Conservation (phyloP, 345 rosid species). For the Heritiera littoralis region DNA sequence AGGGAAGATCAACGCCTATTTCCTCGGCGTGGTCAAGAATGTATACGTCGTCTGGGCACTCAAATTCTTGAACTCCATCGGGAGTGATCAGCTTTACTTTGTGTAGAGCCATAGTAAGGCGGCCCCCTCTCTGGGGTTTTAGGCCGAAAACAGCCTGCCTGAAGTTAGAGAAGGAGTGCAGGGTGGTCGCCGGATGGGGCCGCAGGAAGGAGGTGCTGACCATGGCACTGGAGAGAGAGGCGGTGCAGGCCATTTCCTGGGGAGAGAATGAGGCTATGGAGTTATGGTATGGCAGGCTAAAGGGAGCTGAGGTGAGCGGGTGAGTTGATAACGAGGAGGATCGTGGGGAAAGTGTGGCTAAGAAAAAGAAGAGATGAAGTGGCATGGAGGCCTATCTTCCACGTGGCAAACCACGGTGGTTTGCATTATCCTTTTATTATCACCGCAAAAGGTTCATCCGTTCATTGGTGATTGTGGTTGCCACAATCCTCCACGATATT, state of each 20-base stretch:
- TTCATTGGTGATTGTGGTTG: constrained; percentile 31
- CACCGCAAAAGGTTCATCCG: constrained; percentile 9
- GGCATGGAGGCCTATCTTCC: constrained; percentile 45
- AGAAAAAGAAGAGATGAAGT: constrained; percentile 20
- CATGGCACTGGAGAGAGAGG: constrained; percentile 62
- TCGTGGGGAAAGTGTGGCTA: constrained; percentile 33
- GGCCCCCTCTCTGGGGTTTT: constrained; percentile 51
- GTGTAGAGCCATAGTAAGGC: constrained; percentile 65
- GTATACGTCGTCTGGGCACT: constrained; percentile 59
- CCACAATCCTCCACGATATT: constrained; percentile 23
- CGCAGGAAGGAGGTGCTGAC: constrained; percentile 62
- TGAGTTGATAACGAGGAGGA: constrained; percentile 27
- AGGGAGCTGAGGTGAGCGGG: not conserved
- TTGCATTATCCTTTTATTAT: constrained; percentile 49
- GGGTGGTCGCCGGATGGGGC: constrained; percentile 41
- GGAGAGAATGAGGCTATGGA: not conserved
- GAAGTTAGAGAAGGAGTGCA: constrained; percentile 47
- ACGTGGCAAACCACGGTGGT: constrained; percentile 60
- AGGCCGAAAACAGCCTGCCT: constrained; percentile 64
- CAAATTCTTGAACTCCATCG: constrained; percentile 49
- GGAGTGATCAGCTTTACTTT: constrained; percentile 83
- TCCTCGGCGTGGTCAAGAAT: constrained; percentile 79
- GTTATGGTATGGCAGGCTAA: not conserved
- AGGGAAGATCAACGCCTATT: constrained; percentile 74
- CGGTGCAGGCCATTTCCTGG: constrained; percentile 47